A percentile compares a stretch with the other conserved stretches of the same genome.
Evolutionary conservation across 768 basidiomycete species (phyloP).

Genomic region (Lactifluus pinguis): DNA sequence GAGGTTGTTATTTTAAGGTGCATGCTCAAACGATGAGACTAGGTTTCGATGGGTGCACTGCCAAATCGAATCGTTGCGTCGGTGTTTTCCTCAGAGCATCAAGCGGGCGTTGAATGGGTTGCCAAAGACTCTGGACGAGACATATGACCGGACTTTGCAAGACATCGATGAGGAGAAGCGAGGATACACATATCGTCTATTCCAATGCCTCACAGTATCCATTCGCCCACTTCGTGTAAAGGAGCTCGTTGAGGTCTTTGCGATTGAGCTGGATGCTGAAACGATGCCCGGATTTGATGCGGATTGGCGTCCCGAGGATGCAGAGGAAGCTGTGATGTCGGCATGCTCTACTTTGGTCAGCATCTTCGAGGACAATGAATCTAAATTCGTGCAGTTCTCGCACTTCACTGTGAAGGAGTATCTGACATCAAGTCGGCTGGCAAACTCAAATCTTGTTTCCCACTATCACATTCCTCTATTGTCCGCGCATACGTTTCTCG

Average conservation of each 20-base stretch:
- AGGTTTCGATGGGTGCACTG: not conserved
- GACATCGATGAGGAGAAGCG: not conserved
- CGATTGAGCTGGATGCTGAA: not conserved
- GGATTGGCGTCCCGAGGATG: not conserved
- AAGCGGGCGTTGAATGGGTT: not conserved
- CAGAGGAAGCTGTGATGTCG: not conserved
- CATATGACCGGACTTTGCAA: not conserved
- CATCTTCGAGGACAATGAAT: not conserved
- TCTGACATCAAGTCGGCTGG: not conserved
- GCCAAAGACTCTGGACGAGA: not conserved
- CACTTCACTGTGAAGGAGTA: not conserved
- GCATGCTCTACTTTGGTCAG: not conserved
- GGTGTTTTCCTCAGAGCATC: not conserved
- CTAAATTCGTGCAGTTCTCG: not conserved
- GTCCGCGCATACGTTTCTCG: not conserved
- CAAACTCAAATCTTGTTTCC: not conserved
- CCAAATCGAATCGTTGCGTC: not conserved
- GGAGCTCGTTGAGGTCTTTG: not conserved
- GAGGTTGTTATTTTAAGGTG: not conserved
- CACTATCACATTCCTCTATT: not conserved
- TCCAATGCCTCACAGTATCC: not conserved
- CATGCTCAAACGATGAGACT: not conserved
- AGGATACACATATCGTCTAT: not conserved
- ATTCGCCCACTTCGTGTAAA: not conserved
- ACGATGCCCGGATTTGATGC: not conserved